A percentile compares a stretch with the other conserved stretches of the same genome.
phyloP scores from a whole-genome alignment of 1,284 basidiomycete species.

The Gomphus sp. region DNA sequence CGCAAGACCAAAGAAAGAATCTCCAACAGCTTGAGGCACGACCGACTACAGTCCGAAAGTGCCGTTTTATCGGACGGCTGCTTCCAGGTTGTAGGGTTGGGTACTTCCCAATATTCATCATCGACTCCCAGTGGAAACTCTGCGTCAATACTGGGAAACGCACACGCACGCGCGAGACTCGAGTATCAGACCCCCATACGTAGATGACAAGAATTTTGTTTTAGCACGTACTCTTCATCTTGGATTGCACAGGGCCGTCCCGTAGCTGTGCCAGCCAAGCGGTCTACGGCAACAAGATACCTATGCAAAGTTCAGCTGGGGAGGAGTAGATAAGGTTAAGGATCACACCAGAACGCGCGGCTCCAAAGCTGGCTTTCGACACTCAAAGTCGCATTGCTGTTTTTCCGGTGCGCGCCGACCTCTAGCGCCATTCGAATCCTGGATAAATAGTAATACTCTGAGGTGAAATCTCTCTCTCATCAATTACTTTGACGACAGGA shows the following conservation, averaged over 20 bases:
- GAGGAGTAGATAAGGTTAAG: constrained; percentile 15
- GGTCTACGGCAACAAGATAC: constrained; percentile 44
- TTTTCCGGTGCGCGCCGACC: constrained; percentile 33
- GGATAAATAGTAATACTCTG: constrained; percentile 29
- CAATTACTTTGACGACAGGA: background rate
- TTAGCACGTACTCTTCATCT: constrained; percentile 64
- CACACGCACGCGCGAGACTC: background rate
- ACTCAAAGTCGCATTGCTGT: constrained; percentile 22
- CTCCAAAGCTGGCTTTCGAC: constrained; percentile 42
- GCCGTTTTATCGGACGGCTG: constrained; percentile 62
- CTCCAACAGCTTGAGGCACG: constrained; percentile 59
- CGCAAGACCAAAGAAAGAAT: constrained; percentile 63
- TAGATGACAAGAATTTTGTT: background rate
- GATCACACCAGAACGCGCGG: constrained; percentile 38
- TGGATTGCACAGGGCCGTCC: constrained; percentile 65
- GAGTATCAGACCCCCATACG: background rate
- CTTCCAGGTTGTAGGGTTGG: constrained; percentile 41
- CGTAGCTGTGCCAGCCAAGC: constrained; percentile 52
- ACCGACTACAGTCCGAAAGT: constrained; percentile 53
- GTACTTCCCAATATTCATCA: constrained; percentile 74
- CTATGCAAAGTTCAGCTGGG: background rate
- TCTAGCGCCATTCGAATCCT: constrained; percentile 39
- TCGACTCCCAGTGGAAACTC: constrained; percentile 76
- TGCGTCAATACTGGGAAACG: constrained; percentile 53
- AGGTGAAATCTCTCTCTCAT: background rate